Evolutionary conservation across 2,329 filamentous ascomycete genomes (phyloP), one percentile per base, ranked within the genome.

Genomic region (Aspergillus phoenicis): DNA sequence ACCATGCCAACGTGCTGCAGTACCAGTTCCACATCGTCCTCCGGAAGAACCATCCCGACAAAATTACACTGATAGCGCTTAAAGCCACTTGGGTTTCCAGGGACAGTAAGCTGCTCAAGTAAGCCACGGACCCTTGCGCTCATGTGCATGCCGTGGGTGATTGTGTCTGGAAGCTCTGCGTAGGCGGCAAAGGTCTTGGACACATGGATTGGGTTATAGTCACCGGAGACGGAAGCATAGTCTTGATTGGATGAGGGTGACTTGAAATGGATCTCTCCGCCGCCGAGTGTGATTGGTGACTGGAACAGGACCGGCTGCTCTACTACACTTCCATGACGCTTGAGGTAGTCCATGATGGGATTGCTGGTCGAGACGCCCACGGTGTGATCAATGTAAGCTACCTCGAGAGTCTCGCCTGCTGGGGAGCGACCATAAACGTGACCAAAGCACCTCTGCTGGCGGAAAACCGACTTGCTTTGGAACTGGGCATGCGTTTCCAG

Each of bases 91-190:
- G 33, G 20, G 4, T 30, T 11, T 1, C 28, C 48, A 15, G 52
- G 39, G 8, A 30, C 93, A 6, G 52, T 30, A 5, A 54, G 26
- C 22, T 57, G 56, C 48, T 61, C 59, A 7, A 61, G 41, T 4
- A 58, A 43, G 15, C 54, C 28, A 83, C 97, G 97, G 81, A 97
- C 93, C 26, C 93, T 90, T 64, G 94, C 94, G 77, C 93, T 97
- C 0, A 93, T 94, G 83, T 97, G 97, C 94, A 98, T 97, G 76
- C 94, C 94, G 75, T 98, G 94, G 0, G 94, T 97, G 72, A 98
- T 97, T 41, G 94, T 97, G 51, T 93, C 94, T 2, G 92, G 92
- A 13, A 97, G 85, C 75, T 92, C 93, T 73, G 94, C 94, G 72
- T 97, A 97, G 77, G 86, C 91, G 17, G 94, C 90, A 79, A 97